Conservation (phyloP, 2,329 filamentous ascomycete genomes). For the Aspergillus floridensis region DNA sequence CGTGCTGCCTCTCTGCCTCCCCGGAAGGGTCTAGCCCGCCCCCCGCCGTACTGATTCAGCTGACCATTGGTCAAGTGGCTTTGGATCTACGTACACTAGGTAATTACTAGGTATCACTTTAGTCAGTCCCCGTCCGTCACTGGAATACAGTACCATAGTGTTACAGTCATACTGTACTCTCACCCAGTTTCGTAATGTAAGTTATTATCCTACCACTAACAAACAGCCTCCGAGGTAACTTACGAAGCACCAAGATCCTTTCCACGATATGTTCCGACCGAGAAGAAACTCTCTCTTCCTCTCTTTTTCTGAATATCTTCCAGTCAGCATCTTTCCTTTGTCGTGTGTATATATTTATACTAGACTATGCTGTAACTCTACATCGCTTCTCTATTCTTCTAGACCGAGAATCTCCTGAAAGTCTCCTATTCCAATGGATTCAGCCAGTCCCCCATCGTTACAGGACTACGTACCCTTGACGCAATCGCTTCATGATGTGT, state of each 20-base stretch:
- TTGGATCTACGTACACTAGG: not conserved
- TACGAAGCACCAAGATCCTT: no score
- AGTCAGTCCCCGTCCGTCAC: not conserved
- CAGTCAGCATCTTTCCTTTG: not conserved
- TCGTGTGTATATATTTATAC: not conserved
- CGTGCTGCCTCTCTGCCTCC: not conserved
- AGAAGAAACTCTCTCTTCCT: not conserved
- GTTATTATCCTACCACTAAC: no score
- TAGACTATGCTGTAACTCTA: not conserved
- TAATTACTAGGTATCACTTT: not conserved
- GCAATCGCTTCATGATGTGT: slow-evolving; percentile 30
- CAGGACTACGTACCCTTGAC: slow-evolving; percentile 19
- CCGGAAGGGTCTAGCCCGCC: not conserved
- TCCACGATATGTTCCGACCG: not conserved
- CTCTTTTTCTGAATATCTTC: not conserved
- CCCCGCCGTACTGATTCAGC: not conserved
- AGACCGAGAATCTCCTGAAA: not conserved
- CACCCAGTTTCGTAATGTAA: no score
- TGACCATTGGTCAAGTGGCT: not conserved
- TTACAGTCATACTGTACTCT: not conserved
- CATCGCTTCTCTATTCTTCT: not conserved
- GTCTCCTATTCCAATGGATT: not conserved
- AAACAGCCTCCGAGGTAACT: no score
- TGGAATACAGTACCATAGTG: not conserved
- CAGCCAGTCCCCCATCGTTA: not conserved